Conservation (phyloP, 805 yeast species). For the Clavispora carvajalis region DNA sequence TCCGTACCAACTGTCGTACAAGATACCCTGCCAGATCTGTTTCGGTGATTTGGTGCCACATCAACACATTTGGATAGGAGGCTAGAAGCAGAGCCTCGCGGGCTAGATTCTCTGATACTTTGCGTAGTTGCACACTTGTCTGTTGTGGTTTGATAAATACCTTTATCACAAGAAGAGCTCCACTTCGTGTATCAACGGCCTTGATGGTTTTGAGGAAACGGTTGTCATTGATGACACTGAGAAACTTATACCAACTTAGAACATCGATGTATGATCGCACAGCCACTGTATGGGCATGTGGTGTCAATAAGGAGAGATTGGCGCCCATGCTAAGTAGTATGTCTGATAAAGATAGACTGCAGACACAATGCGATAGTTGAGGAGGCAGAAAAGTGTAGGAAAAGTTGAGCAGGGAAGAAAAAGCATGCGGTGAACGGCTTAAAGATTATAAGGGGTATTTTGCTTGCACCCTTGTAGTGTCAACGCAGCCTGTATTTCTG, state of each 20-base stretch:
- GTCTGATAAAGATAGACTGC: constrained; percentile 1
- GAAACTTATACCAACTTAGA: constrained; percentile 67
- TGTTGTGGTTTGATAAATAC: constrained; percentile 70
- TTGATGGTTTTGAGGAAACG: constrained; percentile 82
- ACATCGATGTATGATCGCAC: constrained; percentile 85
- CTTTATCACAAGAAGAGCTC: constrained; percentile 66
- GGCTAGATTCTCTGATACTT: constrained; percentile 22
- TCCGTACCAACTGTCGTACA: constrained; percentile 72
- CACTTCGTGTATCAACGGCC: constrained; percentile 63
- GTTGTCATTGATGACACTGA: constrained; percentile 70
- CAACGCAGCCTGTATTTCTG: no score
- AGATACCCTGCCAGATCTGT: constrained; percentile 90
- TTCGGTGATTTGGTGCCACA: constrained; percentile 71
- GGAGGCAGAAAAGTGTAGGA: neutral
- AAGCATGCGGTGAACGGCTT: no score
- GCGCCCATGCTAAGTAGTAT: constrained; percentile 65
- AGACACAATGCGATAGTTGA: neutral
- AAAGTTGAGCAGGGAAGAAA: neutral
- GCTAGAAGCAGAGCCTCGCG: constrained; percentile 38
- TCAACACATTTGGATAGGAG: constrained; percentile 52
- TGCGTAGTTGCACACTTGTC: constrained; percentile 22
- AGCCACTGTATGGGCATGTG: constrained; percentile 89
- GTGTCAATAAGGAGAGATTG: constrained; percentile 77
- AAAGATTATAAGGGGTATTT: no score
- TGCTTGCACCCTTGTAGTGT: no score